Evolutionary conservation across 1,139 yeast genomes (phyloP).

Genomic region (Geotrichum siamense): DNA sequence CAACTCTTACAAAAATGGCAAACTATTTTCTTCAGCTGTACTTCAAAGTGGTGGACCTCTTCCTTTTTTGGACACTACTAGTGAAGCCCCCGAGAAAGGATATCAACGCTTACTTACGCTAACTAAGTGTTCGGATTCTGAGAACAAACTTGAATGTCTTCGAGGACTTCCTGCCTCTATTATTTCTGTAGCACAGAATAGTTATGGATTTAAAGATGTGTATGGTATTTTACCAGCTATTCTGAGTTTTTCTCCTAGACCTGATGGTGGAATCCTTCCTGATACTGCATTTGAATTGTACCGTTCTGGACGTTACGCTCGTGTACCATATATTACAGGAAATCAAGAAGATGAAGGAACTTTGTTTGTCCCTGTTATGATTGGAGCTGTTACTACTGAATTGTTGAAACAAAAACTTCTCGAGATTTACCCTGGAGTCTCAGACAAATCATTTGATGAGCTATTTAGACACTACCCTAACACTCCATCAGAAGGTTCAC

Average conservation of each 20-base stretch:
- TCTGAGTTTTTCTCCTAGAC: constrained; percentile 22
- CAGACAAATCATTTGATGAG: background rate
- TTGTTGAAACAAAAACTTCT: background rate
- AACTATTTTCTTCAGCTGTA: constrained; percentile 30
- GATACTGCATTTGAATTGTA: constrained; percentile 17
- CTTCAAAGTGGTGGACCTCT: constrained; percentile 17
- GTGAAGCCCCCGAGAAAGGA: constrained; percentile 6
- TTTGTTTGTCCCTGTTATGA: constrained; percentile 7
- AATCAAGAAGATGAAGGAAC: constrained; percentile 22
- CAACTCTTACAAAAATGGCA: constrained; percentile 20
- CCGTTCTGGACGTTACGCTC: constrained; percentile 17
- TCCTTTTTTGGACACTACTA: background rate
- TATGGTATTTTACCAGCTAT: constrained; percentile 10
- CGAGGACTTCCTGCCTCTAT: constrained; percentile 11
- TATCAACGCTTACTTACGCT: constrained; percentile 15
- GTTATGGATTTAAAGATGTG: background rate
- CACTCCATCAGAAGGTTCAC: constrained; percentile 20
- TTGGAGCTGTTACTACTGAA: background rate
- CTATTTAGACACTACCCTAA: constrained; percentile 19
- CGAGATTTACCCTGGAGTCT: background rate
- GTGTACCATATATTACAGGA: constrained; percentile 20
- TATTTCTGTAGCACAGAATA: constrained; percentile 19
- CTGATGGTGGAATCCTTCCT: constrained; percentile 20
- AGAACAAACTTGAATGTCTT: constrained; percentile 17
- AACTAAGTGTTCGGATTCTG: constrained; percentile 20